Evolutionary conservation across 192 early-diverging fungal genomes (phyloP).

Genomic region (Backusella liffmaniae): DNA sequence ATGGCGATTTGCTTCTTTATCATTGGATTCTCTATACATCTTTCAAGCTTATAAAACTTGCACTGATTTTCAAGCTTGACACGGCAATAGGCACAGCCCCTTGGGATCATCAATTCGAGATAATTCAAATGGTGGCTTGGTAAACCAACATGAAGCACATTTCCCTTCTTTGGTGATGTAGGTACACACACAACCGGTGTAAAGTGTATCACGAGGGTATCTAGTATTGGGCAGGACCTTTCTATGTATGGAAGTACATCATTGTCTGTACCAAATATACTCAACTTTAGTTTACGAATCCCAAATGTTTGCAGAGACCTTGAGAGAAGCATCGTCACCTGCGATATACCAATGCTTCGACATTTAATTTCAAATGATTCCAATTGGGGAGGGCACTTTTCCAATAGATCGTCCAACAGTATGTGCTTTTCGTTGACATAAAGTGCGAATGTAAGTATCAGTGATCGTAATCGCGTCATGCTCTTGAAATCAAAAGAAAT

Average conservation of each 20-base stretch:
- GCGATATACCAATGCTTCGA: not conserved
- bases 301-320: not conserved
- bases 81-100: not conserved
- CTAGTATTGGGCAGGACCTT: not conserved
- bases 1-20: not conserved
- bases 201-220: not conserved
- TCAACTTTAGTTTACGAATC: not conserved
- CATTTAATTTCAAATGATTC: not conserved
- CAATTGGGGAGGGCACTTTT: not conserved
- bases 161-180: not conserved
- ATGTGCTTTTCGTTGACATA: not conserved
- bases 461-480: not conserved
- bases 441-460: not conserved
- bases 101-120: conserved; percentile 1
- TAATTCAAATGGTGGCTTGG: not conserved
- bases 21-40: conserved; percentile 3
- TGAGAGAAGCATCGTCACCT: not conserved
- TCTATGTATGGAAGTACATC: not conserved
- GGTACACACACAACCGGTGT: not conserved
- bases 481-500: not conserved
- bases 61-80: not conserved
- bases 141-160: not conserved
- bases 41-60: not conserved
- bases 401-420: not conserved
- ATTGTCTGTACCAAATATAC: not conserved